Conservation (phyloP, 176 grass and related monocot species). For the Bolboschoenus planiculmis region DNA sequence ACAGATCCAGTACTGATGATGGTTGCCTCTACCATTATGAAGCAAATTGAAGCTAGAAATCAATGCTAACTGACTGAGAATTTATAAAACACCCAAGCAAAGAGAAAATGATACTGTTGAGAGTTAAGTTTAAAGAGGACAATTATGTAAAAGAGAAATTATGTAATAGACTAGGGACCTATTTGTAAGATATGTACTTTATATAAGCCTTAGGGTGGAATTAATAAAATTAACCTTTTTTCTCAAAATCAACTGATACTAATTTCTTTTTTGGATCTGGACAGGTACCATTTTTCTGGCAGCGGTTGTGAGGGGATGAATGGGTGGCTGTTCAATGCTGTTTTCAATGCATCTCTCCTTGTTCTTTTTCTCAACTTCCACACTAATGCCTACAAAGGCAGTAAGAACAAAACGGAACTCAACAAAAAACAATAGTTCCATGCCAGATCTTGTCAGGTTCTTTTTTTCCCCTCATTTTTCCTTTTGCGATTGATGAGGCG, state of each 20-base stretch:
- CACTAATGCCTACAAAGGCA: constrained; percentile 43
- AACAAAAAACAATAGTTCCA: constrained; percentile 1
- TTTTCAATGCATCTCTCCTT: constrained; percentile 77
- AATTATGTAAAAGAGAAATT: too few relatives aligned
- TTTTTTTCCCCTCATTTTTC: neutral
- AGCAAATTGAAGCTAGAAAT: neutral
- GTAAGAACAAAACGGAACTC: constrained; percentile 34
- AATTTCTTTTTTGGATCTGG: neutral
- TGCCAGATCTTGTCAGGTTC: neutral
- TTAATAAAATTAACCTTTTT: too few relatives aligned
- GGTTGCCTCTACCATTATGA: neutral
- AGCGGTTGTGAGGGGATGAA: constrained; percentile 72
- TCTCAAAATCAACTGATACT: too few relatives aligned
- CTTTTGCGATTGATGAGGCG: neutral
- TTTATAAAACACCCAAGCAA: neutral
- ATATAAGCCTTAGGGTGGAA: too few relatives aligned
- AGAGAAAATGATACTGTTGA: neutral
- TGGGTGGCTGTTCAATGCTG: constrained; percentile 84
- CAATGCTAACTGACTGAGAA: neutral
- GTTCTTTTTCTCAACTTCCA: constrained; percentile 85
- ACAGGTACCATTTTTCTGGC: constrained; percentile 47
- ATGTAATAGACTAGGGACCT: too few relatives aligned
- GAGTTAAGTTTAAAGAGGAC: too few relatives aligned
- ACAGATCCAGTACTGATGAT: neutral
- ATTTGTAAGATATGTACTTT: too few relatives aligned